Percentiles rank a stretch among this genome's conserved stretches.
Conservation (phyloP, 169 alveolate species). For the Plasmodium coatneyi region DNA sequence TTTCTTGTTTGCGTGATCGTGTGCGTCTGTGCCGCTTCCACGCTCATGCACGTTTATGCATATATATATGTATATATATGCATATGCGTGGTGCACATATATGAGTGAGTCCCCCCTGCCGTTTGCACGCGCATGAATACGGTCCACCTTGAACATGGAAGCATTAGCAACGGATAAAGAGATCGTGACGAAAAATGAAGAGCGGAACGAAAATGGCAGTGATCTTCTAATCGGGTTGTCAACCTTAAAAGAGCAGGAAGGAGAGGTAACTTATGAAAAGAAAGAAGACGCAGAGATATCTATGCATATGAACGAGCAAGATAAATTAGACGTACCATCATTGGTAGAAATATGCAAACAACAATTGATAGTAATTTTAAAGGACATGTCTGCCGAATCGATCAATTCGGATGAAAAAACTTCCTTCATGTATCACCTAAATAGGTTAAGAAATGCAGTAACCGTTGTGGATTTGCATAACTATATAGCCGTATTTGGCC, state of each 20-base stretch:
- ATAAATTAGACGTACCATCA: constrained; percentile 68
- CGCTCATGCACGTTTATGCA: neutral
- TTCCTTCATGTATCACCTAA: constrained; percentile 53
- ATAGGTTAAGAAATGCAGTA: constrained; percentile 67
- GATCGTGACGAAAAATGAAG: constrained; percentile 12
- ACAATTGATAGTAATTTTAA: constrained; percentile 52
- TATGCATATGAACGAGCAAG: constrained; percentile 33
- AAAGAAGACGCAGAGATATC: constrained; percentile 31
- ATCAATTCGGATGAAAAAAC: constrained; percentile 46
- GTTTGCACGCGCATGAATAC: neutral
- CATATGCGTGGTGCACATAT: neutral
- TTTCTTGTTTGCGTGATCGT: neutral
- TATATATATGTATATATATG: constrained; percentile 4
- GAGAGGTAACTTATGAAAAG: constrained; percentile 18
- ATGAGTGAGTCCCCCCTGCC: neutral
- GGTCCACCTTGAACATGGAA: constrained; percentile 19
- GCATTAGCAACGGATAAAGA: constrained; percentile 19
- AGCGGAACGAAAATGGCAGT: constrained; percentile 15
- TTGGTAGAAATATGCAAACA: constrained; percentile 69
- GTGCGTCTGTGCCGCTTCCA: neutral
- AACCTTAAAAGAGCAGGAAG: neutral
- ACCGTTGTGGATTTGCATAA: constrained; percentile 70
- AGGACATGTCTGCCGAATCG: constrained; percentile 66
- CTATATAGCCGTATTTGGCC: constrained; percentile 73
- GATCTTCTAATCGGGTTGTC: neutral